Conservation (phyloP, 768 basidiomycete species). For the Leccinum obscurum region DNA sequence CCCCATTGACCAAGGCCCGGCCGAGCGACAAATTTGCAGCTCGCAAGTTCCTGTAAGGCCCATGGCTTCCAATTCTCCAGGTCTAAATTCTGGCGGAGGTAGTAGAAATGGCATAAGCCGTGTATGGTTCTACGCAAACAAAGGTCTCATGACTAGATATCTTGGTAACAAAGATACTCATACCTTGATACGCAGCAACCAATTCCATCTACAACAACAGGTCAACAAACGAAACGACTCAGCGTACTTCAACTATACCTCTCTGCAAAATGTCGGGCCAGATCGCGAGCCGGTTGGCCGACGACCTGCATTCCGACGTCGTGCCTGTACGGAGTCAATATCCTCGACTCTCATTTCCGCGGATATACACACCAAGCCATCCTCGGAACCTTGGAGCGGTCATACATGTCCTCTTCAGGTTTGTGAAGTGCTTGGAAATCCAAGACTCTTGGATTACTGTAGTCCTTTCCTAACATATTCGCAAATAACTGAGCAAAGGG, state of each 20-base stretch:
- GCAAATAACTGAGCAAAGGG: not conserved
- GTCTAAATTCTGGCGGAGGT: slow-evolving; percentile 90
- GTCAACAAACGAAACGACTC: slow-evolving; percentile 5
- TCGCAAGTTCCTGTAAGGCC: slow-evolving; percentile 96
- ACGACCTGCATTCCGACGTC: slow-evolving; percentile 96
- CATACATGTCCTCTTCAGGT: slow-evolving; percentile 94
- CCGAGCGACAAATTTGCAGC: slow-evolving; percentile 93
- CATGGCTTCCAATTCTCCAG: slow-evolving; percentile 71
- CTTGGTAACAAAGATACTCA: slow-evolving; percentile 12
- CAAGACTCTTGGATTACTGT: slow-evolving; percentile 82
- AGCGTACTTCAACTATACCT: slow-evolving; percentile 46
- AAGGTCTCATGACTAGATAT: not conserved
- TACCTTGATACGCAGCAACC: slow-evolving; percentile 90
- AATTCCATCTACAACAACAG: slow-evolving; percentile 73
- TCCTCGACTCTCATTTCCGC: not conserved
- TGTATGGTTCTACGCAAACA: slow-evolving; percentile 72
- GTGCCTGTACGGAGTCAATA: slow-evolving; percentile 58
- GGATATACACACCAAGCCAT: slow-evolving; percentile 84
- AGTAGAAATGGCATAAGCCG: slow-evolving; percentile 89
- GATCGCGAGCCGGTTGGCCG: slow-evolving; percentile 92
- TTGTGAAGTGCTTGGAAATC: slow-evolving; percentile 89
- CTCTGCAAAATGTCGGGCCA: slow-evolving; percentile 93
- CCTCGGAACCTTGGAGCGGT: slow-evolving; percentile 81
- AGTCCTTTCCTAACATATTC: slow-evolving; percentile 75
- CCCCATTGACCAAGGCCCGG: slow-evolving; percentile 96